phyloP scores from a whole-genome alignment of 2,329 filamentous ascomycete genomes.

The Penicillium brasilianum region DNA sequence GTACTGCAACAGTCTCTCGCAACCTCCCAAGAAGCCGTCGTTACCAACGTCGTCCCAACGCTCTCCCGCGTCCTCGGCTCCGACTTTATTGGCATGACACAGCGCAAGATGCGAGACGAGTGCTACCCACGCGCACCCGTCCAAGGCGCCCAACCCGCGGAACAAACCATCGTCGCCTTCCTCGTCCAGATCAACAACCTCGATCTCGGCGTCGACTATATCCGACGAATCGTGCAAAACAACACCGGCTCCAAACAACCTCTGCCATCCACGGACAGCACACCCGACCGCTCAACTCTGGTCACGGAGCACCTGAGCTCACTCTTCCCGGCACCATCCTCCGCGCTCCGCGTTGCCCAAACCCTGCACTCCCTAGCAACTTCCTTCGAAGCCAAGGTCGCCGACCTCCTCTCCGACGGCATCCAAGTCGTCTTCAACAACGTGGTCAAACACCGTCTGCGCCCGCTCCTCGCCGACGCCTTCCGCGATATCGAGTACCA shows the following conservation, averaged over 20 bases:
- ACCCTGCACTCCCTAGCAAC: constrained; percentile 71
- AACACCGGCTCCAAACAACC: constrained; percentile 57
- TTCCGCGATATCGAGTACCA: constrained; percentile 93
- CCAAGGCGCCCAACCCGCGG: constrained; percentile 81
- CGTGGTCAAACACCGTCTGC: constrained; percentile 81
- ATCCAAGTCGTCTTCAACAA: constrained; percentile 85
- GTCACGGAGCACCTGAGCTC: constrained; percentile 56
- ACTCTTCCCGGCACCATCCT: constrained; percentile 80
- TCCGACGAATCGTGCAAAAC: constrained; percentile 79
- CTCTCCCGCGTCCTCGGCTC: constrained; percentile 79
- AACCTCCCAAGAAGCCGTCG: constrained; percentile 79
- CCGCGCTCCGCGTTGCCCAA: constrained; percentile 71
- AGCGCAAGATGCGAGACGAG: constrained; percentile 97
- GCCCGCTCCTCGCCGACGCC: constrained; percentile 81
- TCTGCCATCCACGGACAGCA: constrained; percentile 12
- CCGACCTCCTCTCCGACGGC: constrained; percentile 81
- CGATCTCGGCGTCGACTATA: constrained; percentile 88
- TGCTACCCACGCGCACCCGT: constrained; percentile 81
- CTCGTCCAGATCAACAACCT: constrained; percentile 95
- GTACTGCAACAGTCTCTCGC: constrained; percentile 84
- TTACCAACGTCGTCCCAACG: constrained; percentile 77
- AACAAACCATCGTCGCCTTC: constrained; percentile 86
- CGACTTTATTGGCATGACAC: constrained; percentile 96
- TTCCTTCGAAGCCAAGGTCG: constrained; percentile 76
- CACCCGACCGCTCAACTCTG: constrained; percentile 24